These are phyloP conservation scores for Auricularia cornea DNA, from an alignment of 768 basidiomycete species.

Conservation along the genomic window DNA sequence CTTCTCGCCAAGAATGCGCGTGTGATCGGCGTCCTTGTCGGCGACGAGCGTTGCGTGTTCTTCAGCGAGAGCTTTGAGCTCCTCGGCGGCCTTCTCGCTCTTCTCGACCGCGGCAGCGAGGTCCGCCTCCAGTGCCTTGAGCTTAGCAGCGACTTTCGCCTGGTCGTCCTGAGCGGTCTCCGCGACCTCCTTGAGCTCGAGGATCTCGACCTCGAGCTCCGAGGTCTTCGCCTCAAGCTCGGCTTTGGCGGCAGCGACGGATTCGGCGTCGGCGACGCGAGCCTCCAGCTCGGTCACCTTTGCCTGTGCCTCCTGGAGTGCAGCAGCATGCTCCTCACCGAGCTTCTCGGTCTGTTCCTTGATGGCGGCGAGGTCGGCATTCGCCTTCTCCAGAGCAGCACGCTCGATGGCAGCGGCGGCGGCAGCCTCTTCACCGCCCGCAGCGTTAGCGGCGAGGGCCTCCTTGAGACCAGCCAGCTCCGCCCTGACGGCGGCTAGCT, in stretches of 20 bases:
- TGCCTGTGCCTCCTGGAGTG: slow-evolving; percentile 37
- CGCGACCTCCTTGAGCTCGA: slow-evolving; percentile 65
- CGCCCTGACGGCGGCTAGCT: slow-evolving; percentile 5
- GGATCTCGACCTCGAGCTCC: slow-evolving; percentile 72
- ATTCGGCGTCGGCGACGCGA: slow-evolving; percentile 34
- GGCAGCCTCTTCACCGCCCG: slow-evolving; percentile 37
- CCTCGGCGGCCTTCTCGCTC: slow-evolving; percentile 41
- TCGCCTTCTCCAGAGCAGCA: slow-evolving; percentile 55
- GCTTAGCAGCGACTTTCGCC: slow-evolving; percentile 33
- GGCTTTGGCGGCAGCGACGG: slow-evolving; percentile 41
- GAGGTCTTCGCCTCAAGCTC: slow-evolving; percentile 64
- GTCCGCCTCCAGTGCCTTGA: slow-evolving; percentile 48
- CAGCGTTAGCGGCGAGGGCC: slow-evolving; percentile 42
- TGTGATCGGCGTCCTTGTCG: background rate
- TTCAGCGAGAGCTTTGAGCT: slow-evolving; percentile 37
- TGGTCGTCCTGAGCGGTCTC: slow-evolving; percentile 58
- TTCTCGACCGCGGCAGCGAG: slow-evolving; percentile 36
- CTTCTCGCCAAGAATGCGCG: background rate
- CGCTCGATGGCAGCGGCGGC: slow-evolving; percentile 52
- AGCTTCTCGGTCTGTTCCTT: slow-evolving; percentile 44
- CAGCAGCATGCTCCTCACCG: slow-evolving; percentile 40
- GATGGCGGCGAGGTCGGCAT: slow-evolving; percentile 50
- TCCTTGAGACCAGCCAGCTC: slow-evolving; percentile 44
- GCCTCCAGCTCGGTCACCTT: slow-evolving; percentile 41
- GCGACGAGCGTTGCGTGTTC: slow-evolving; percentile 37